A percentile compares a stretch with the other conserved stretches of the same genome.
These are phyloP conservation scores for Eimeria maxima DNA, from an alignment of 169 alveolate genomes.

Conservation along the genomic window DNA sequence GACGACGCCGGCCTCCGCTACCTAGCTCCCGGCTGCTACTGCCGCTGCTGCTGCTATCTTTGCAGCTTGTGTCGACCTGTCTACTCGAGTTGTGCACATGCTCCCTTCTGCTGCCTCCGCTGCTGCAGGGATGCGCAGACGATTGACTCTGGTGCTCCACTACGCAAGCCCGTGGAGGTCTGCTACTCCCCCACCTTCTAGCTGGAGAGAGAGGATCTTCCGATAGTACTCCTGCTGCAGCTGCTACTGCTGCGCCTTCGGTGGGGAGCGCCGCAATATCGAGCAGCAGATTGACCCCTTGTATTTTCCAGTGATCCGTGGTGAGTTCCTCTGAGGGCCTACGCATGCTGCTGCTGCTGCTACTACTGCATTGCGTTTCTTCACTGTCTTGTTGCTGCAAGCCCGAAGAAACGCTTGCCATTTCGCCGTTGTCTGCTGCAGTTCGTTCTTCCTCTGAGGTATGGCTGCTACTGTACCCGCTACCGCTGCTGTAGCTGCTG, in stretches of 20 bases:
- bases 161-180: background rate
- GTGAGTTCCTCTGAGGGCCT: background rate
- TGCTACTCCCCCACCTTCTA: background rate
- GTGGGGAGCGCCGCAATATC: background rate
- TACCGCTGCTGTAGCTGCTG: too few species aligned
- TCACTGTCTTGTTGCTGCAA: background rate
- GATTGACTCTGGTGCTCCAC: background rate
- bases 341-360: background rate
- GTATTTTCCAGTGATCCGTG: conserved; percentile 22
- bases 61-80: too few species aligned
- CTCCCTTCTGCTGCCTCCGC: conserved; percentile 28
- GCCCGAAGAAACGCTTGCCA: background rate
- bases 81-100: background rate
- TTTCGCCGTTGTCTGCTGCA: background rate
- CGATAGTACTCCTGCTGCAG: background rate
- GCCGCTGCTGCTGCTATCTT: too few species aligned
- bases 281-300: background rate
- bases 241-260: background rate
- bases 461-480: background rate
- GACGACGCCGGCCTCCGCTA: background rate
- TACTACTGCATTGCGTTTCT: background rate
- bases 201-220: background rate
- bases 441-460: background rate
- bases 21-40: too few species aligned
- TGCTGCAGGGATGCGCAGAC: background rate